Percentiles rank a stretch among this genome's conserved stretches.
Evolutionary conservation across 2,329 filamentous ascomycete genomes (phyloP).

Genomic region (Drechslerella dactyloides): DNA sequence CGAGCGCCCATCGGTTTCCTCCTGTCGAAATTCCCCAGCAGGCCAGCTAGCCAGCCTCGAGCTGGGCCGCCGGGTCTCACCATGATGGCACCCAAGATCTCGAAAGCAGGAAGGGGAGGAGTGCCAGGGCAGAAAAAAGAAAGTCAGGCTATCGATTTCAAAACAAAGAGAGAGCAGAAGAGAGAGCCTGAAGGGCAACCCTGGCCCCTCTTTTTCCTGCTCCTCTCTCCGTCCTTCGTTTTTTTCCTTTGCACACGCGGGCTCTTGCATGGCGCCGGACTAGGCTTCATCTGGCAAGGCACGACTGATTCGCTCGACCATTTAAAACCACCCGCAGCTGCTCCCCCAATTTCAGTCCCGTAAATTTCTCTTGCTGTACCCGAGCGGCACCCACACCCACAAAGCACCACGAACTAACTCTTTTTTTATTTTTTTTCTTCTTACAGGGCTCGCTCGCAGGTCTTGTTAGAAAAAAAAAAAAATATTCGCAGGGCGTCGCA

Average conservation of each 20-base stretch:
- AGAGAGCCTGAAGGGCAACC: constrained; percentile 30
- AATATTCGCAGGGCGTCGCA: too few species aligned
- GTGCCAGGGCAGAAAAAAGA: not conserved
- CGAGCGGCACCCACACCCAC: constrained; percentile 37
- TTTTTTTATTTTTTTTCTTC: constrained; percentile 16
- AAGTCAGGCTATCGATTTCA: not conserved
- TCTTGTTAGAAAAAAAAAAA: not conserved
- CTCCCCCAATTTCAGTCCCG: constrained; percentile 47
- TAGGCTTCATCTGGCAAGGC: constrained; percentile 46
- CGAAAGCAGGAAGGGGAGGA: not conserved
- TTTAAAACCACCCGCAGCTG: constrained; percentile 51
- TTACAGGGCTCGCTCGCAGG: constrained; percentile 5
- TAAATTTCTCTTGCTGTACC: constrained; percentile 51
- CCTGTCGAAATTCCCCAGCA: constrained; percentile 54
- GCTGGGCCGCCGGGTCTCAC: constrained; percentile 44
- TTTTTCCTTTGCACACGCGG: constrained; percentile 39
- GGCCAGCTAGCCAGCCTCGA: constrained; percentile 48
- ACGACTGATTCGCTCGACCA: constrained; percentile 47
- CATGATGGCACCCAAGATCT: constrained; percentile 21
- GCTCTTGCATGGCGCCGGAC: constrained; percentile 46
- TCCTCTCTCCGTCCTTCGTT: constrained; percentile 5
- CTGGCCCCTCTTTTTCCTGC: constrained; percentile 14
- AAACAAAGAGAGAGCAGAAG: constrained; percentile 42
- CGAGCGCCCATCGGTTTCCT: constrained; percentile 57
- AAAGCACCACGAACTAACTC: not conserved